Conservation (phyloP, 192 early-diverging fungal species). For the Coemansia sp. region DNA sequence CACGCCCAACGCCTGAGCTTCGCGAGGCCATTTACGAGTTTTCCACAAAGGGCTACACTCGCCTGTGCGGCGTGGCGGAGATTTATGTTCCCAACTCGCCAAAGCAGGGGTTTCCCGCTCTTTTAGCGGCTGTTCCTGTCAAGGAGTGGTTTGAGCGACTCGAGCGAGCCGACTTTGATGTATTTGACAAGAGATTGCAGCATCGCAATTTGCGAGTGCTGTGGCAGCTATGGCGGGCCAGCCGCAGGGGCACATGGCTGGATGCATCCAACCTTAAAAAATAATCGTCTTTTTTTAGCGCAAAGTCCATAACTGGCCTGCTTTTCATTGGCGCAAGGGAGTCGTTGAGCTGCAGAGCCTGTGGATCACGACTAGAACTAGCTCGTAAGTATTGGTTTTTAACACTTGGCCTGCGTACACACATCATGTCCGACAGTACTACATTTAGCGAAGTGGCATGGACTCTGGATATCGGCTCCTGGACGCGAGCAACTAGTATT, state of each 20-base stretch:
- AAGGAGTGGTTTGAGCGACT: conserved; percentile 74
- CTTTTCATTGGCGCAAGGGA: not conserved
- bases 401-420: not conserved
- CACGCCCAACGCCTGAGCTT: conserved; percentile 57
- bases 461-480: not conserved
- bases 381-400: not conserved
- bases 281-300: not conserved
- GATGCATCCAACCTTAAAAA: conserved; percentile 18
- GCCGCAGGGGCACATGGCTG: conserved; percentile 41
- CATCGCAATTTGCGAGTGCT: conserved; percentile 46
- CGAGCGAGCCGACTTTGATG: conserved; percentile 77
- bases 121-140: conserved; percentile 68
- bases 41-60: conserved; percentile 71
- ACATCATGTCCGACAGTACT: not conserved
- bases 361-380: not conserved
- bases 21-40: conserved; percentile 84
- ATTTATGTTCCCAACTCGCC: conserved; percentile 60
- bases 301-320: conserved; percentile 1
- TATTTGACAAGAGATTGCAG: conserved; percentile 70
- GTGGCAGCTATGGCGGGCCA: conserved; percentile 44
- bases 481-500: conserved; percentile 9
- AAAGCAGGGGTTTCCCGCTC: conserved; percentile 63
- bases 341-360: not conserved
- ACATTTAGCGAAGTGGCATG: not conserved
- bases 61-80: conserved; percentile 73